phyloP scores from a whole-genome alignment of 129 eudicot genomes.

The Pittosporum tobira region DNA sequence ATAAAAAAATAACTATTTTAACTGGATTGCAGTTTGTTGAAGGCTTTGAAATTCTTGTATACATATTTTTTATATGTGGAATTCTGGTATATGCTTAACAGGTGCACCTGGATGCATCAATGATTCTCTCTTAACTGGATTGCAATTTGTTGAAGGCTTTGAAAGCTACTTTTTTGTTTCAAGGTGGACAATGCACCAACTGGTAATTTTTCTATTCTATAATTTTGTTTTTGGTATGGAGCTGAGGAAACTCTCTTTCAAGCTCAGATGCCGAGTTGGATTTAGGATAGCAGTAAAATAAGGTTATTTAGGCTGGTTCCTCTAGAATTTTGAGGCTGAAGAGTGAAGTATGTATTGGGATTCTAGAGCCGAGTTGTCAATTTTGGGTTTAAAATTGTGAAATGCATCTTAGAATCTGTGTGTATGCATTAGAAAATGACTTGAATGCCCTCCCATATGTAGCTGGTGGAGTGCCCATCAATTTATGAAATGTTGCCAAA shows the following conservation, averaged over 20 bases:
- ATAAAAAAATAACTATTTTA: too few species aligned
- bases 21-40: slow-evolving; percentile 88
- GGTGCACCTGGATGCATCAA: slow-evolving; percentile 97
- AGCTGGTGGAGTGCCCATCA: slow-evolving; percentile 92
- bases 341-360: too few species aligned
- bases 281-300: too few species aligned
- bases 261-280: too few species aligned
- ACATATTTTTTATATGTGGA: too few species aligned
- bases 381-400: neutral
- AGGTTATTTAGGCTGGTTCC: too few species aligned
- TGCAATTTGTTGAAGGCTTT: slow-evolving; percentile 91
- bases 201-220: slow-evolving; percentile 38
- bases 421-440: neutral
- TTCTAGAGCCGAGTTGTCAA: neutral
- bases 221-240: too few species aligned
- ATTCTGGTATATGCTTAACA: slow-evolving; percentile 21
- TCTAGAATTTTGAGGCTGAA: too few species aligned
- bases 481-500: slow-evolving; percentile 88
- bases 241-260: too few species aligned
- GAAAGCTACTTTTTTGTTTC: slow-evolving; percentile 78
- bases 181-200: slow-evolving; percentile 95
- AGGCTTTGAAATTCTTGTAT: slow-evolving; percentile 71
- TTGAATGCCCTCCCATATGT: slow-evolving; percentile 4
- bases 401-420: neutral
- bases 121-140: slow-evolving; percentile 80